Percentiles rank a stretch among this genome's conserved stretches.
Evolutionary conservation across 176 grass and related monocot species (phyloP).

Genomic region (Guadua angustifolia): DNA sequence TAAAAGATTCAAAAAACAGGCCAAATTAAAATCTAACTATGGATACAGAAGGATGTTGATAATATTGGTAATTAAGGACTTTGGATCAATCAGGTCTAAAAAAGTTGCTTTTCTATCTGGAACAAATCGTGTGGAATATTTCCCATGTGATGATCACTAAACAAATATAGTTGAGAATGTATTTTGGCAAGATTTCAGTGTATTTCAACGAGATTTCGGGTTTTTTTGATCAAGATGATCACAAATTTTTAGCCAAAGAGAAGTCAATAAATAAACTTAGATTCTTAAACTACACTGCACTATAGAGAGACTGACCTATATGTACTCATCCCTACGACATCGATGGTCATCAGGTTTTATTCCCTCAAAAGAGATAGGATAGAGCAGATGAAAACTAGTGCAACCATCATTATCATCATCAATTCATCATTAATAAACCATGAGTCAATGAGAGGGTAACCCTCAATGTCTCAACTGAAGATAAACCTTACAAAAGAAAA

Average conservation of each 20-base stretch:
- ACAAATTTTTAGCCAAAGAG: too few species aligned
- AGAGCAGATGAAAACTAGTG: conserved; percentile 14
- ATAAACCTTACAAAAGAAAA: not conserved
- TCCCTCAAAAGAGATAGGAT: conserved; percentile 27
- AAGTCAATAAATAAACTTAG: not conserved
- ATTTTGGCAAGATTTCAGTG: too few species aligned
- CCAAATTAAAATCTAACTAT: too few species aligned
- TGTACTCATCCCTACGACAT: not conserved
- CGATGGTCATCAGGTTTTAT: conserved; percentile 24
- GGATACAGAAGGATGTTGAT: not conserved
- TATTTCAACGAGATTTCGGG: too few species aligned
- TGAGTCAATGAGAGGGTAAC: conserved; percentile 49
- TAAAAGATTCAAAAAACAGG: not conserved
- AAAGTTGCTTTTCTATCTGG: not conserved
- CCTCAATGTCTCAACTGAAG: conserved; percentile 36
- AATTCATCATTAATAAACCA: conserved; percentile 16
- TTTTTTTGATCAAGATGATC: too few species aligned
- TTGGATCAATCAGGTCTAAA: not conserved
- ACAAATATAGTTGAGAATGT: too few species aligned
- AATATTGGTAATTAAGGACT: too few species aligned
- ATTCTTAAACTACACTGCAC: not conserved
- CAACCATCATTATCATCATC: conserved; percentile 13
- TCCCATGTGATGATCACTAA: too few species aligned
- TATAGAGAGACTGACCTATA: not conserved
- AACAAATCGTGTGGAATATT: not conserved